Evolutionary conservation across 2,329 filamentous ascomycete genomes (phyloP), one percentile per base, ranked within the genome.

Genomic region (Aspergillus vadensis): DNA sequence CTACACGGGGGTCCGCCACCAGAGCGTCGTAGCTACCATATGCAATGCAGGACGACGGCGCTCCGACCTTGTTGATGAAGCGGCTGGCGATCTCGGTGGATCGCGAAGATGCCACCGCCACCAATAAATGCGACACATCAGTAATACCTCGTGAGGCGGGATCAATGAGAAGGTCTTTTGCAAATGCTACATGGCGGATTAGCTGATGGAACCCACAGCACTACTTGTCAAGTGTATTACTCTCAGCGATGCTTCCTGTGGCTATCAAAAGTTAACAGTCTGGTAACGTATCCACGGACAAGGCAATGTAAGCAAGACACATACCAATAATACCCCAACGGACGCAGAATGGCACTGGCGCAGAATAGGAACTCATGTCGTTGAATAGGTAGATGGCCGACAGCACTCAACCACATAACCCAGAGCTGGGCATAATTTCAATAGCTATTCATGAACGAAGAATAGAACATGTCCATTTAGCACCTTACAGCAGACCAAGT

Each of bases 81-180:
- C 80, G 12, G 79, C 79, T 0, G 77, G 82, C 52, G 77, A 81
- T 63, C 77, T 81, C 59, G 77, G 83, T 62, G 79, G 39, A 55
- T 21, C 25, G 39, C 21, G 52, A 36, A 25, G 52, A 55, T 30
- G 39, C 39, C 21, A 55, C 52, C 14, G 39, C 52, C 23, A 44
- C 12, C 23, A 55, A 25, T 39, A 12, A 9, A 30, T 49, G 14
- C 47, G 47, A 50, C 47, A 50, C 47, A 30, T 30, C 47, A 15
- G 25, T n/a, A 6, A 50, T 27, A 3, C n/a, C 25, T 7, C 47
- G 47, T 0, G 25, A 17, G 27, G 47, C 9, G 3, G 47, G 47
- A 10, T 32, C 9, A 27, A 17, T 1, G 23, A 50, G 47, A 6
- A 50, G 47, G n/a, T 50, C 47, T 12, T 10, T n/a, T 4, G 15